Conservation (phyloP, 768 basidiomycete species). For the Grammothele lineata region DNA sequence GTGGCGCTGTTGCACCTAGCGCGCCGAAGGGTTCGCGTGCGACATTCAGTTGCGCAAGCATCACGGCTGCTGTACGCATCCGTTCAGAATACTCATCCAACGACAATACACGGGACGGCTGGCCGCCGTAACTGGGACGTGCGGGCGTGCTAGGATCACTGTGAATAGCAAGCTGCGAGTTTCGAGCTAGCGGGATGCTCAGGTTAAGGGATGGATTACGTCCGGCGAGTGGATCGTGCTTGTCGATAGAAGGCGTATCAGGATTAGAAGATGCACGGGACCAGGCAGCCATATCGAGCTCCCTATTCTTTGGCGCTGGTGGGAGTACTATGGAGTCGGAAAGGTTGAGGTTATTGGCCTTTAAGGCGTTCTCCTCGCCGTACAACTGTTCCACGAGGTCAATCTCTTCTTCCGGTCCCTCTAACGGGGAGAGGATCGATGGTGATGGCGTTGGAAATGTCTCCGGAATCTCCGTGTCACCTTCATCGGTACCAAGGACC, state of each 20-base stretch:
- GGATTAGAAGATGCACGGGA: slow-evolving; percentile 49
- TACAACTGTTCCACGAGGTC: slow-evolving; percentile 97
- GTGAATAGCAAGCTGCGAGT: neutral
- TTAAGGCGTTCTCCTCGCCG: slow-evolving; percentile 70
- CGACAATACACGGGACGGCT: slow-evolving; percentile 44
- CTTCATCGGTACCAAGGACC: slow-evolving; percentile 23
- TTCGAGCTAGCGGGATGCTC: slow-evolving; percentile 2
- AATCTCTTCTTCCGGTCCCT: slow-evolving; percentile 71
- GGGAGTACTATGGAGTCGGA: slow-evolving; percentile 84
- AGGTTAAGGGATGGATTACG: slow-evolving; percentile 16
- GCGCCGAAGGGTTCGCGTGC: slow-evolving; percentile 59
- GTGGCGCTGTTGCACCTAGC: slow-evolving; percentile 15
- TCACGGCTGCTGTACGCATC: slow-evolving; percentile 97
- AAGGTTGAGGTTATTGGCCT: slow-evolving; percentile 68
- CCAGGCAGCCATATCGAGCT: slow-evolving; percentile 85
- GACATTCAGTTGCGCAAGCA: slow-evolving; percentile 95
- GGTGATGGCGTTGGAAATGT: slow-evolving; percentile 9
- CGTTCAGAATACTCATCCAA: slow-evolving; percentile 97
- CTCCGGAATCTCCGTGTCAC: slow-evolving; percentile 12
- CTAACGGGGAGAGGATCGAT: slow-evolving; percentile 4
- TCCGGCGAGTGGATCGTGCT: slow-evolving; percentile 6
- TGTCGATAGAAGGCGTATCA: slow-evolving; percentile 41
- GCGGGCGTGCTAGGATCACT: slow-evolving; percentile 8
- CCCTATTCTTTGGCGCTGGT: slow-evolving; percentile 80
- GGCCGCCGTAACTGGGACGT: slow-evolving; percentile 2